Evolutionary conservation across 2,329 filamentous ascomycete genomes (phyloP).

Genomic region (Alternaria gansuensis): DNA sequence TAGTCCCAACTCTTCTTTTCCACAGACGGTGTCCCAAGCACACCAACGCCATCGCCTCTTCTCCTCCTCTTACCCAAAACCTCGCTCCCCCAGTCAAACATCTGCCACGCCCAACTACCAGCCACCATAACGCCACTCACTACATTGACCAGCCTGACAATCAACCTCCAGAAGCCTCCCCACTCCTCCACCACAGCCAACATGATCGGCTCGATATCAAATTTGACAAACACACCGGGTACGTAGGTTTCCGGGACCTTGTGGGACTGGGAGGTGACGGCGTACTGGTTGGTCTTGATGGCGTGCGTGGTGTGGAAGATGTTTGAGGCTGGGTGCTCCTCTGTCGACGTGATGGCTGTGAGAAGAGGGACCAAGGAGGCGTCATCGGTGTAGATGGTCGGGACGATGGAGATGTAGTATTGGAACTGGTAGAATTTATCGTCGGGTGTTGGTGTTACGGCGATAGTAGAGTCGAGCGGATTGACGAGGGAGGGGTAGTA

Average conservation of each 20-base stretch:
- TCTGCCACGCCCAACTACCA: slow-evolving; percentile 89
- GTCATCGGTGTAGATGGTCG: slow-evolving; percentile 80
- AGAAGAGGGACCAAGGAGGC: slow-evolving; percentile 59
- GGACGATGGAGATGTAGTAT: slow-evolving; percentile 95
- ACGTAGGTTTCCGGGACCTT: slow-evolving; percentile 73
- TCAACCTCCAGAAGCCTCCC: slow-evolving; percentile 74
- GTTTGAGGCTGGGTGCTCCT: slow-evolving; percentile 47
- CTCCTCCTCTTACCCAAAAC: slow-evolving; percentile 53
- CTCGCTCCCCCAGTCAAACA: slow-evolving; percentile 76
- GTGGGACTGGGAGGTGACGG: slow-evolving; percentile 87
- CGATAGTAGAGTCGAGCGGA: slow-evolving; percentile 90
- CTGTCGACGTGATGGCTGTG: slow-evolving; percentile 48
- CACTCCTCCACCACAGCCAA: slow-evolving; percentile 85
- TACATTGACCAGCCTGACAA: slow-evolving; percentile 88
- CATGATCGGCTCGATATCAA: slow-evolving; percentile 95
- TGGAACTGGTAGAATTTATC: slow-evolving; percentile 94
- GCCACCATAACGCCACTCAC: slow-evolving; percentile 90
- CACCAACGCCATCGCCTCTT: slow-evolving; percentile 57
- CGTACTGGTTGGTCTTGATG: slow-evolving; percentile 96
- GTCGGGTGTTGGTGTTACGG: slow-evolving; percentile 78
- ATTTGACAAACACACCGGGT: slow-evolving; percentile 97
- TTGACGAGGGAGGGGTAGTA: slow-evolving; percentile 94
- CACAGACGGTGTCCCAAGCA: slow-evolving; percentile 51
- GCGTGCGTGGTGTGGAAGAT: slow-evolving; percentile 59
- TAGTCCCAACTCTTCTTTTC: slow-evolving; percentile 33